Conservation (phyloP, 768 basidiomycete genomes). For the Termitomyces sp. region DNA sequence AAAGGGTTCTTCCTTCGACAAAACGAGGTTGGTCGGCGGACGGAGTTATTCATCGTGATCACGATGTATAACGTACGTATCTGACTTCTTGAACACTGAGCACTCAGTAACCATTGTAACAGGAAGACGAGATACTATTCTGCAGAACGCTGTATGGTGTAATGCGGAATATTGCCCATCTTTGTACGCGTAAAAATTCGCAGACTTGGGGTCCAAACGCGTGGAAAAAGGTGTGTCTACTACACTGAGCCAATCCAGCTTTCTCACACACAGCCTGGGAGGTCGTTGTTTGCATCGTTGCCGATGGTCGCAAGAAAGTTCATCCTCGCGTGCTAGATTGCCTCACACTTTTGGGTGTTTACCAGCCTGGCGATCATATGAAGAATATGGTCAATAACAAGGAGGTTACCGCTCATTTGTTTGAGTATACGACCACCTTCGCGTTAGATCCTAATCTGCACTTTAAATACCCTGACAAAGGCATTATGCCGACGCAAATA, state of each 20-base stretch:
- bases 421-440: constrained; percentile 86
- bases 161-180: constrained; percentile 81
- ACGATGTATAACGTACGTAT: constrained; percentile 91
- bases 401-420: constrained; percentile 57
- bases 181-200: constrained; percentile 82
- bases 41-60: constrained; percentile 91
- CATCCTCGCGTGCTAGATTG: constrained; percentile 86
- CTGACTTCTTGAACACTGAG: background rate
- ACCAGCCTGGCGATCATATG: constrained; percentile 56
- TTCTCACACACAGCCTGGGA: constrained; percentile 22
- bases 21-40: constrained; percentile 72
- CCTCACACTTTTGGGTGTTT: constrained; percentile 89
- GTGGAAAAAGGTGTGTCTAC: constrained; percentile 81
- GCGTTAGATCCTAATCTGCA: constrained; percentile 75
- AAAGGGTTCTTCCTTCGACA: constrained; percentile 85
- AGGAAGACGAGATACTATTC: constrained; percentile 90
- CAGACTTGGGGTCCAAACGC: constrained; percentile 95
- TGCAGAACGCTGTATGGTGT: constrained; percentile 93
- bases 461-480: constrained; percentile 88
- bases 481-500: constrained; percentile 92
- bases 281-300: constrained; percentile 92
- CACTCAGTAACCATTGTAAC: constrained; percentile 4
- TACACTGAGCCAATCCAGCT: background rate
- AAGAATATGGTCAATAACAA: constrained; percentile 66
- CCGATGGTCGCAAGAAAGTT: constrained; percentile 80